A percentile compares a stretch with the other conserved stretches of the same genome.
Conservation (phyloP, 176 grass and related monocot genomes). For the Ampelocalamus luodianensis region DNA sequence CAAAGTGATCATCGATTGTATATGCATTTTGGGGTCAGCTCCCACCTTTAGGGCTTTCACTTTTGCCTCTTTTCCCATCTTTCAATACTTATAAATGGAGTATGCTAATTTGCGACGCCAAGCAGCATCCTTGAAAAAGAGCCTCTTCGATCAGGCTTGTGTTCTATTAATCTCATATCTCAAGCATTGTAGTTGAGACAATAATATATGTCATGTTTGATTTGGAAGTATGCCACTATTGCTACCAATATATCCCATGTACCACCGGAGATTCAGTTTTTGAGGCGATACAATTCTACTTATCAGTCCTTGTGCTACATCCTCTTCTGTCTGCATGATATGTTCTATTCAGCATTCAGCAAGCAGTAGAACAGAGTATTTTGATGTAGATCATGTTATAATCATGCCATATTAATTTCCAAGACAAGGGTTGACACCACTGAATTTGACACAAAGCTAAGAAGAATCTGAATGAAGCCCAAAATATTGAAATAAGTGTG, state of each 20-base stretch:
- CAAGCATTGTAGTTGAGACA: conserved; percentile 26
- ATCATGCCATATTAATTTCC: conserved; percentile 6
- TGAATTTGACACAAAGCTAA: conserved; percentile 13
- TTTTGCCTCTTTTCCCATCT: conserved; percentile 37
- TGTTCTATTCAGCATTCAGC: background rate
- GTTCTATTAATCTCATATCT: conserved; percentile 19
- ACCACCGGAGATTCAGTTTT: background rate
- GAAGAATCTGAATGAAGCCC: conserved; percentile 30
- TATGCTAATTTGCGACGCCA: conserved; percentile 65
- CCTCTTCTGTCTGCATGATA: background rate
- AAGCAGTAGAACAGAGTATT: background rate
- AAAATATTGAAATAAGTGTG: conserved; percentile 29
- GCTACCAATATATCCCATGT: background rate
- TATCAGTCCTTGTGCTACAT: conserved; percentile 3
- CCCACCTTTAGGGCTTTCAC: conserved; percentile 30
- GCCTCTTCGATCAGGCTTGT: conserved; percentile 82
- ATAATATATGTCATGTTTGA: conserved; percentile 12
- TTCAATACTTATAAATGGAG: conserved; percentile 63
- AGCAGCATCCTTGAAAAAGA: conserved; percentile 71
- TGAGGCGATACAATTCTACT: background rate
- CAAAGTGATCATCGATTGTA: conserved; percentile 20
- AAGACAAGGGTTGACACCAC: background rate
- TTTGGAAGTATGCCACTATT: background rate
- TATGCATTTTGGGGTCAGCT: conserved; percentile 40
- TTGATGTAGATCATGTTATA: background rate